Conservation (phyloP, 2,329 filamentous ascomycete species). For the Clonostachys rosea region DNA sequence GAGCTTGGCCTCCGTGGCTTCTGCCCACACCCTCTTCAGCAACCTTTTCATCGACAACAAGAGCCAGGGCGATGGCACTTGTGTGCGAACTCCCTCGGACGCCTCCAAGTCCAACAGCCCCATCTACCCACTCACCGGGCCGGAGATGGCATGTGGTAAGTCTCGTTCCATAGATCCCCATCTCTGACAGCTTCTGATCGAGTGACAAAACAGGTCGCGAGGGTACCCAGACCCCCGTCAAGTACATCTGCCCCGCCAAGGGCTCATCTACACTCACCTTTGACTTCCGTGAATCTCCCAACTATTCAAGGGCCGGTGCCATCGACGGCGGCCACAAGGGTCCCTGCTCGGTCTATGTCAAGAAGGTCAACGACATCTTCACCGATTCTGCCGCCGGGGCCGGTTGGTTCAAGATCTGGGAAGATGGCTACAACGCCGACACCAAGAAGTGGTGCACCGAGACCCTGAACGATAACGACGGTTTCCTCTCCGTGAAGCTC, state of each 20-base stretch:
- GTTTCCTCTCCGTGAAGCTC: slow-evolving; percentile 57
- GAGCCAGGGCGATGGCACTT: slow-evolving; percentile 66
- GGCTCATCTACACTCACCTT: slow-evolving; percentile 58
- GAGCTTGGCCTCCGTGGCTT: slow-evolving; percentile 28
- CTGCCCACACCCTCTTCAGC: slow-evolving; percentile 59
- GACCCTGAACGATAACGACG: slow-evolving; percentile 59
- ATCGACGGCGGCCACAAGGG: slow-evolving; percentile 62
- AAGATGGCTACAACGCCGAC: slow-evolving; percentile 57
- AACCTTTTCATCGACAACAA: slow-evolving; percentile 57
- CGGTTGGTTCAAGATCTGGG: slow-evolving; percentile 78
- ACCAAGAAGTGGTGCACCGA: slow-evolving; percentile 65
- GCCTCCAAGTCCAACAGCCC: slow-evolving; percentile 49
- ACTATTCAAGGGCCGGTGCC: slow-evolving; percentile 45
- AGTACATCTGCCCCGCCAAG: slow-evolving; percentile 40
- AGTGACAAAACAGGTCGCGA: slow-evolving; percentile 27
- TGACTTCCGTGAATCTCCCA: slow-evolving; percentile 58
- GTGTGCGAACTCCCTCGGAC: slow-evolving; percentile 61
- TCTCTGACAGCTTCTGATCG: not conserved
- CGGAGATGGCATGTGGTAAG: slow-evolving; percentile 69
- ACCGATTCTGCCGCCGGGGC: slow-evolving; percentile 48
- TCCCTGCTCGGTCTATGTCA: slow-evolving; percentile 70
- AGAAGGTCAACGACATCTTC: slow-evolving; percentile 56
- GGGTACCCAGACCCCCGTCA: slow-evolving; percentile 33
- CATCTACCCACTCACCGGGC: slow-evolving; percentile 49
- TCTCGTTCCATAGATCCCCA: slow-evolving; percentile 1